Evolutionary conservation across 805 yeast genomes (phyloP), one percentile per base, ranked within the genome.

Genomic region (Scheffersomyces coipomensis): DNA sequence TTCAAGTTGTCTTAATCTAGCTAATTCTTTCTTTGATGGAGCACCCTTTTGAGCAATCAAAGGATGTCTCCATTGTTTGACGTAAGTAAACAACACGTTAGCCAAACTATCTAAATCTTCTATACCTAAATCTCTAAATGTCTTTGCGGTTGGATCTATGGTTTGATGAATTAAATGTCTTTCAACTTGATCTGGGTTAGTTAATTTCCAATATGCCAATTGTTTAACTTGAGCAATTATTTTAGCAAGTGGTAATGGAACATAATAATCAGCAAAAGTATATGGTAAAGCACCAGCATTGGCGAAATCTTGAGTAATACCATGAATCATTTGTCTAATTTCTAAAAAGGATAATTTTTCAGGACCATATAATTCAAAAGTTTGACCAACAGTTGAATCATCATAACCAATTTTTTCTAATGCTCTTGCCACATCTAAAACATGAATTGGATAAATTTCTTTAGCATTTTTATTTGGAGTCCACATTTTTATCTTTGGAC

Each of bases 371-470:
- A 88, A 73, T 65, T 88, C 95, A 62, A 64, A 88, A 36, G 83
- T 73, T 62, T 84, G 75, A 44, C 95, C 95, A 11, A 73, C 73
- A 16, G 95, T 87, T 38, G 86, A 68, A 61, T 88, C 95, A 58
- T 88, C 90, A 59, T 68, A 87, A 8, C 87, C 90, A 50, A 88
- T 85, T 49, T 70, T 75, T 67, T 85, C 93, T 49, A 88, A 70
- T 3, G 86, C 95, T 47, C 75, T 68, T 17, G 93, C 91, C 41
- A 87, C 89, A 56, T 88, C 95, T 35, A 69, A 49, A 27, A 81
- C 88, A 56, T 84, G 88, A n/a, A 81, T 80, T 30, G 96, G 96
- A 51, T 75, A 73, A 33, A 82, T 61, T 46, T 63, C 68, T 62
- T 84, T 84, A 46, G 77, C 75, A 60, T 79, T 76, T 56, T 75